These are phyloP conservation scores for Mycena sanguinolenta DNA, from an alignment of 768 basidiomycete genomes.

Conservation along the genomic window DNA sequence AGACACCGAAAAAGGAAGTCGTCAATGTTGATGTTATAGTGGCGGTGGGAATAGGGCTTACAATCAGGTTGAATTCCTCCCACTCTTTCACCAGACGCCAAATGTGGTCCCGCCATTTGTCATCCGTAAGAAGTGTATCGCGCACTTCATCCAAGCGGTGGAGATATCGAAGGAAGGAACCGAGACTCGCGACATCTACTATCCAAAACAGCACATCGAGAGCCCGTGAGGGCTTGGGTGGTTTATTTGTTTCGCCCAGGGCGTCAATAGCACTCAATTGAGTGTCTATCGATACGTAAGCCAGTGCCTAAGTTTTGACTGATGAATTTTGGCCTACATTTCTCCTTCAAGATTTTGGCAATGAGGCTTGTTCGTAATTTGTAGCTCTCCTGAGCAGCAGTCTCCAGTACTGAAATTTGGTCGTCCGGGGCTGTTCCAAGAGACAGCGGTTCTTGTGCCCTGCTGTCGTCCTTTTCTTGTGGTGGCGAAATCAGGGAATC, in stretches of 20 bases:
- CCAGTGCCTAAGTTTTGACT: not conserved
- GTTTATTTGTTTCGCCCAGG: not conserved
- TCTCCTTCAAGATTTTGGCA: constrained; percentile 13
- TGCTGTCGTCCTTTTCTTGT: no score
- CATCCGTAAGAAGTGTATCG: constrained; percentile 14
- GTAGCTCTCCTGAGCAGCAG: constrained; percentile 8
- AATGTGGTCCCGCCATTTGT: constrained; percentile 25
- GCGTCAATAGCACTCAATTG: not conserved
- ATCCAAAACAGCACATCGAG: constrained; percentile 13
- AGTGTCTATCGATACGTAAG: not conserved
- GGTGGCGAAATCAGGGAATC: not conserved
- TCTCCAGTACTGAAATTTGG: not conserved
- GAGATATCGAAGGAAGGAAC: constrained; percentile 23
- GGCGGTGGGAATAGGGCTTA: not conserved
- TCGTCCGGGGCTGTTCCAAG: not conserved
- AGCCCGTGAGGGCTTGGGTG: not conserved
- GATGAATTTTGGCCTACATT: constrained; percentile 6
- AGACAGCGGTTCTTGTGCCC: no score
- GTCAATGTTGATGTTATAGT: not conserved
- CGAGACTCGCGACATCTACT: constrained; percentile 20
- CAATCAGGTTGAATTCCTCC: constrained; percentile 27
- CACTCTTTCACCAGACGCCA: constrained; percentile 23
- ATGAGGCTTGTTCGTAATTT: constrained; percentile 3
- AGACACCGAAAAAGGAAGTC: not conserved
- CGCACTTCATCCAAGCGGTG: constrained; percentile 23